Conservation (phyloP, 148 eudicot species). For the Gaultheria prostrata region DNA sequence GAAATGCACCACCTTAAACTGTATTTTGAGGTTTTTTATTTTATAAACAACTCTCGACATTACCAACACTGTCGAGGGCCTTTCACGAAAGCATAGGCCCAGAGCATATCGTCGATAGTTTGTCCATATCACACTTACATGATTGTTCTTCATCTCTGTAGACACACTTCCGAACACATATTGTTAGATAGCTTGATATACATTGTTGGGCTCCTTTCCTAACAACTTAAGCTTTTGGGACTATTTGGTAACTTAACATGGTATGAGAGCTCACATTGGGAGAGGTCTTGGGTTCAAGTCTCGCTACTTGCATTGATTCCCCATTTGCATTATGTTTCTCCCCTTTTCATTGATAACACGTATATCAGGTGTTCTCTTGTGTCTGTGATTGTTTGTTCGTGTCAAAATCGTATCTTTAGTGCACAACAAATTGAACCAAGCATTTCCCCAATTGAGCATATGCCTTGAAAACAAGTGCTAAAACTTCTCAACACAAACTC, state of each 20-base stretch:
- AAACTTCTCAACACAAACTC: not conserved
- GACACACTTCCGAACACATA: not conserved
- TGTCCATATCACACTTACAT: not conserved
- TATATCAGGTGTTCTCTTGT: too few species aligned
- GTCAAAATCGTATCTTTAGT: not conserved
- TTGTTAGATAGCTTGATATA: not conserved
- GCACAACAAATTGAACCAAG: not conserved
- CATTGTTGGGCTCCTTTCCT: too few species aligned
- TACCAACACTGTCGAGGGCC: not conserved
- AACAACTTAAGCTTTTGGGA: too few species aligned
- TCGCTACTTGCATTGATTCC: too few species aligned
- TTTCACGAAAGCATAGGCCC: not conserved
- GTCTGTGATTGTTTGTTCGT: not conserved
- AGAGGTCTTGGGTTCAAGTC: too few species aligned
- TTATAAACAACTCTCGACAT: not conserved
- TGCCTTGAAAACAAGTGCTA: not conserved
- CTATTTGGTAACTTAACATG: too few species aligned
- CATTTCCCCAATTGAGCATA: not conserved
- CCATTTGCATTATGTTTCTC: too few species aligned
- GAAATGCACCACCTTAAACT: constrained; percentile 5
- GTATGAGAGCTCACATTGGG: too few species aligned
- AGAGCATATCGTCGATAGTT: not conserved
- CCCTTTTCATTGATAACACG: not conserved
- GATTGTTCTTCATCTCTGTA: not conserved
- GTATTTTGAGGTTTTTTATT: not conserved